A percentile compares a stretch with the other conserved stretches of the same genome.
Evolutionary conservation across 176 grass and related monocot genomes (phyloP).

Genomic region (Pharus latifolius): DNA sequence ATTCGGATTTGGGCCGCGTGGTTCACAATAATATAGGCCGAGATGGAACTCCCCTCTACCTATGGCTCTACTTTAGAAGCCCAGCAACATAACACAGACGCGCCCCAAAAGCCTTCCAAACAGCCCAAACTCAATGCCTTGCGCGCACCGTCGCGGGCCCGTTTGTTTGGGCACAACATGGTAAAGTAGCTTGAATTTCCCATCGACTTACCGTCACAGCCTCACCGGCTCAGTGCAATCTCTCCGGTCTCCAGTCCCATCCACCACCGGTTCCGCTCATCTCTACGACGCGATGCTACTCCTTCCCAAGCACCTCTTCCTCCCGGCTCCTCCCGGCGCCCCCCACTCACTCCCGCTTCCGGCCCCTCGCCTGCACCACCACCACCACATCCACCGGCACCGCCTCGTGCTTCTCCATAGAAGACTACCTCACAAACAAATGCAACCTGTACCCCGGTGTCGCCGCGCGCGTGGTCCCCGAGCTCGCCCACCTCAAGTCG

Average conservation of each 20-base stretch:
- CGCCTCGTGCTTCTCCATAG: background rate
- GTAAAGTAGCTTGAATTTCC: too few species aligned
- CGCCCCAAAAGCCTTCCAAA: too few species aligned
- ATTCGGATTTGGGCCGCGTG: too few species aligned
- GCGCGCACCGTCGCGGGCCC: too few species aligned
- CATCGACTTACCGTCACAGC: background rate
- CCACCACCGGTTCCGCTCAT: background rate
- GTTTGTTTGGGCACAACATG: too few species aligned
- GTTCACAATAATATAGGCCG: background rate
- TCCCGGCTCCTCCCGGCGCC: background rate
- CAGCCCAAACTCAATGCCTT: too few species aligned
- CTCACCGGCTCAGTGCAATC: background rate
- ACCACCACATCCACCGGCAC: background rate
- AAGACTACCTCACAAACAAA: conserved; percentile 9
- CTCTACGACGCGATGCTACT: background rate
- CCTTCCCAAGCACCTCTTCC: background rate
- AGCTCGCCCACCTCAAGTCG: conserved; percentile 23
- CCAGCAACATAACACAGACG: too few species aligned
- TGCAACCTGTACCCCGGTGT: conserved; percentile 15
- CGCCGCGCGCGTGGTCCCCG: background rate
- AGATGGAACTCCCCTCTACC: too few species aligned
- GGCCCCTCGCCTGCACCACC: background rate
- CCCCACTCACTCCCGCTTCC: background rate
- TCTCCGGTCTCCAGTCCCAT: background rate
- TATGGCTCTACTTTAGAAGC: too few species aligned